Base-by-base conservation (phyloP, 2,329 filamentous ascomycete genomes). In the Ophiosphaerella narmari region DNA sequence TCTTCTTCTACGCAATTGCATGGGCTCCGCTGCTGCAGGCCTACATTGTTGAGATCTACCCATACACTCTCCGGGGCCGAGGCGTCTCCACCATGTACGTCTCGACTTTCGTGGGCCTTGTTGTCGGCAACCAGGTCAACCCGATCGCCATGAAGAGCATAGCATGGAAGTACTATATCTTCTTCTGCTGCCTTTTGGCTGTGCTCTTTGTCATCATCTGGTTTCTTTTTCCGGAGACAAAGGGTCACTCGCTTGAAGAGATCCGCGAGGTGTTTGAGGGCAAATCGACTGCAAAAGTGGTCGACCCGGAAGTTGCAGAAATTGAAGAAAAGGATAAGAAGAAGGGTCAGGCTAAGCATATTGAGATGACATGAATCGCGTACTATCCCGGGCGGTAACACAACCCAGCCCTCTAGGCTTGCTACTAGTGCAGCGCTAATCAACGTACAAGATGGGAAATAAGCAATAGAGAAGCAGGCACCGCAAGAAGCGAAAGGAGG, bases 121-220 rank as follows among this genome's bases (percentile, higher is more conserved):
- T 80, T 64, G 38, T 54, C 26, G 37, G 43, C 26, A 43, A 47
- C 29, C 43, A 38, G 77, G 82, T 86, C 51, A 84, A 82, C 0
- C 83, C 82, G 0, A 77, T 83, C 21, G 80, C 82, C 13, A 80
- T 86, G 55, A 62, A 68, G 11, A 78, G 74, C 40, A 81, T 82
- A 48, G 63, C 67, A 0, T 82, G 80, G 55, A 70, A 75, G 54
- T 81, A 79, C 7, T 82, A 82, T 57, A 74, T 80, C 33, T 77
- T 80, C 49, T 80, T 80, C 46, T 77, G 77, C 23, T 33, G 35
- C 36, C 8, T 45, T 7, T 18, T 43, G 7, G 38, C 33, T 5
- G 33, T 48, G 7, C 21, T 41, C 8, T 26, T 53, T 7, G 32
- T 48, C 1, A 14, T 52, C 5, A 41, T 43, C 8, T 55, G 48